Base-by-base conservation (phyloP, 306 rosid genomes). In the Gynostemma pentaphyllum region DNA sequence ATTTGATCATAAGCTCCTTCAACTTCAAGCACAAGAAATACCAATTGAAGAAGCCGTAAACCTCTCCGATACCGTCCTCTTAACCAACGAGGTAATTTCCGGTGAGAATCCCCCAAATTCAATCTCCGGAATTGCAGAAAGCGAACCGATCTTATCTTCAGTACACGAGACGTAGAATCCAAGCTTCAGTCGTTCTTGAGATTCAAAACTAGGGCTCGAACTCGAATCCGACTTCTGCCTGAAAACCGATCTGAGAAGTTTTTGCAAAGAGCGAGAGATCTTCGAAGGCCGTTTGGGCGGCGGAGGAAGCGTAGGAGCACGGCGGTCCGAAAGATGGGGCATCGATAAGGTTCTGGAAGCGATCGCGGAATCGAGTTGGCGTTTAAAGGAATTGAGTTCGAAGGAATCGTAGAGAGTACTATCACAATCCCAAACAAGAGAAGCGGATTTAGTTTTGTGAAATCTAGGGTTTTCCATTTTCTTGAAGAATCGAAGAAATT, bases 321-420 rank as follows among this genome's bases (percentile, higher is more conserved):
- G 79, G 29, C 76, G 83, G 8, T 75, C 78, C 0, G 86, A 39
- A 5, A 87, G 59, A 46, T 62, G 89, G 24, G 98, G 81, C 95
- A 91, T 91, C 32, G 96, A 88, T 48, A 83, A 23, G 24, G 85
- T 79, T 68, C 85, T 79, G 0, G 79, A 78, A 18, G 86, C 64
- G n/a, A 91, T 85, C 14, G 88, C 95, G 0, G 89, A 87, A 66
- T 91, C 81, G 24, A 91, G 83, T 50, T 83, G 86, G 66, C 89
- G 83, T 21, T 82, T 77, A 70, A 91, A 82, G 15, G 89, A 87
- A 72, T 88, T 78, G 75, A 85, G 88, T 74, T 91, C 98, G 69
- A 87, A 85, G 2, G 96, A 88, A 70, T 87, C 98, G 48, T 91
- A 91, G 12, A 91, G 96, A 1, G 96, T 49, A 80, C 96, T 91